Base-by-base conservation (phyloP, 345 rosid genomes). In the Murraya koenigii region DNA sequence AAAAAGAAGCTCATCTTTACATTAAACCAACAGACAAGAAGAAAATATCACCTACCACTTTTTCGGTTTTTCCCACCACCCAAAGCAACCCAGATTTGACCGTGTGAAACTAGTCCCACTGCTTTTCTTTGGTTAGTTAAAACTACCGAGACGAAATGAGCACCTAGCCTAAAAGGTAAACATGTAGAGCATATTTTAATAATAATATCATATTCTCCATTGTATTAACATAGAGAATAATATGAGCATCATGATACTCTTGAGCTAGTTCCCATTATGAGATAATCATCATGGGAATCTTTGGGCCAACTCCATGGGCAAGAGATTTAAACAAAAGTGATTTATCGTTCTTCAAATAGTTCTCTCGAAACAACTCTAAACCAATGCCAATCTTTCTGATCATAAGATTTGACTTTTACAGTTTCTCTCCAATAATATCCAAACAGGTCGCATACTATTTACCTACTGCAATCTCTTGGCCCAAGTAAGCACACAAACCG, bases 21-120 rank as follows among this genome's bases (percentile, higher is more conserved):
- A 25, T 38, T 28, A 28, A 38, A 41, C 56, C 68, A 35, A 28
- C 76, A 74, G 56, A 74, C 38, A 74, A 63, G 7, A 62, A 19
- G 13, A 39, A 72, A 60, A 41, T 56, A 22, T 0, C 38, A 26
- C 39, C 8, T 23, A 4, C 56, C 36, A 8, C 49, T 26, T 58
- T 38, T n/a, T n/a, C n/a, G n/a, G n/a, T n/a, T n/a, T n/a, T 72
- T 15, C 35, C 75, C 38, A 58, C 25, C 75, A 36, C 56, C 39
- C 67, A 74, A 74, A 74, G 75, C 75, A 56, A 71, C 9, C 75
- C 11, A 55, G 11, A 69, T 23, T 69, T 26, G 41, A 71, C 30
- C 44, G 17, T 15, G 22, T 26, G 1, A 13, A 59, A 23, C 17
- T 23, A 56, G 5, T 14, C 64, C 30, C 25, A 35, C 47, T 35